Evolutionary conservation across 169 alveolate genomes (phyloP), one percentile per base, ranked within the genome.

Genomic region (Plasmodium berghei): DNA sequence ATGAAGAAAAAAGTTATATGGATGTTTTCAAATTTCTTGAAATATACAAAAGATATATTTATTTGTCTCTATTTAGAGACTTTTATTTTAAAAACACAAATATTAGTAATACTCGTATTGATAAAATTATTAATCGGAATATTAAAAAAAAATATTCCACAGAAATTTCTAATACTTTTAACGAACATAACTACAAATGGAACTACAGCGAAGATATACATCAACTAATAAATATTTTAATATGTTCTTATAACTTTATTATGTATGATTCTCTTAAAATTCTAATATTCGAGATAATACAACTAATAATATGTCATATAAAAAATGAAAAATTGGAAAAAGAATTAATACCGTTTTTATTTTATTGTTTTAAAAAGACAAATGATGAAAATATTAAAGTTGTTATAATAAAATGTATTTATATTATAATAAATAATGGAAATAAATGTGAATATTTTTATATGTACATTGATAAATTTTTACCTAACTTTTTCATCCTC

Each of bases 1-100:
- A 77, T 24, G 46, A 64, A 34, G 26, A 77, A 18, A 66, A 63
- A 52, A 77, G 89, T 58, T 77, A 77, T 70, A 77, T 77, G 56
- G 89, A 77, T 28, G 10, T 77, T 9, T 77, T 77, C 20, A 52
- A 40, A 9, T 55, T 18, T n/a, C 34, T 77, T n/a, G 89, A 77
- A 46, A 42, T 49, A 12, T 77, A 58, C 70, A 77, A 77, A 58
- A 77, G 75, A 54, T 54, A 2, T 5, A 77, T 77, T 28, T 77
- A 77, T 34, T 18, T 45, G 1, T 69, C 89, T 22, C 42, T 77
- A n/a, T 77, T 77, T 52, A 54, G 67, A 10, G 73, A 28, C 2
- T 54, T 69, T 56, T 22, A 63, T 18, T 63, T 63, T 56, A 77
- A 69, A 56, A 34, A 34, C 5, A 0, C 42, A 34, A 1, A 28